Conservation (phyloP, 179 eudicot genomes). For the Silene coronaria region DNA sequence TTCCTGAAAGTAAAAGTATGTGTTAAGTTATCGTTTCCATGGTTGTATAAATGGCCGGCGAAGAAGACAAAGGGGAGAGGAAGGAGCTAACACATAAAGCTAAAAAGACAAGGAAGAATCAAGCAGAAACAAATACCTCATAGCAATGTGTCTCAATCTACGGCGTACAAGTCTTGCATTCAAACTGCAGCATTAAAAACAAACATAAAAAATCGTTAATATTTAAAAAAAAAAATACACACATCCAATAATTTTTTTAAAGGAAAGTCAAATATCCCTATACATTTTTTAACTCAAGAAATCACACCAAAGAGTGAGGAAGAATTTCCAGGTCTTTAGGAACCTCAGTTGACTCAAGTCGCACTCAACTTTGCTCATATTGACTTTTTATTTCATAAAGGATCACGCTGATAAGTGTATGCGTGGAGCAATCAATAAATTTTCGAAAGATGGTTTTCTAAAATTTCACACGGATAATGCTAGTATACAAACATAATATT, state of each 20-base stretch:
- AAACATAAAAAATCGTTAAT: slow-evolving; percentile 9
- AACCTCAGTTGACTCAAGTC: neutral
- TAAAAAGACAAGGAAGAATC: slow-evolving; percentile 5
- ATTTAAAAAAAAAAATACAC: neutral
- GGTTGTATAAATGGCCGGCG: neutral
- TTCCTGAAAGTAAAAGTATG: slow-evolving; percentile 4
- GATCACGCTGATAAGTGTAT: neutral
- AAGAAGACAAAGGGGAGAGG: neutral
- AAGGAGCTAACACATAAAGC: neutral
- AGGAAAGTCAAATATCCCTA: neutral
- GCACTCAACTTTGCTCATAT: neutral
- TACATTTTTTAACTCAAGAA: neutral
- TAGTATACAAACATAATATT: neutral
- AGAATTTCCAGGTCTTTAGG: neutral
- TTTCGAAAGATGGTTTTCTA: neutral
- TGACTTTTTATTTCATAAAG: neutral
- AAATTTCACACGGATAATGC: neutral
- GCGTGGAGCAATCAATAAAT: neutral
- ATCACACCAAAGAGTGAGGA: neutral
- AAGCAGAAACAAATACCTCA: slow-evolving; percentile 48
- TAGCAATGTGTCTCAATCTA: slow-evolving; percentile 81
- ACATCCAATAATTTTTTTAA: neutral
- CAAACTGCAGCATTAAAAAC: slow-evolving; percentile 46
- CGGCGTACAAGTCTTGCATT: slow-evolving; percentile 83
- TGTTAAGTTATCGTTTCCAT: neutral